A percentile compares a stretch with the other conserved stretches of the same genome.
phyloP scores from a whole-genome alignment of 2,329 filamentous ascomycete genomes.

The Pseudopithomyces chartarum region DNA sequence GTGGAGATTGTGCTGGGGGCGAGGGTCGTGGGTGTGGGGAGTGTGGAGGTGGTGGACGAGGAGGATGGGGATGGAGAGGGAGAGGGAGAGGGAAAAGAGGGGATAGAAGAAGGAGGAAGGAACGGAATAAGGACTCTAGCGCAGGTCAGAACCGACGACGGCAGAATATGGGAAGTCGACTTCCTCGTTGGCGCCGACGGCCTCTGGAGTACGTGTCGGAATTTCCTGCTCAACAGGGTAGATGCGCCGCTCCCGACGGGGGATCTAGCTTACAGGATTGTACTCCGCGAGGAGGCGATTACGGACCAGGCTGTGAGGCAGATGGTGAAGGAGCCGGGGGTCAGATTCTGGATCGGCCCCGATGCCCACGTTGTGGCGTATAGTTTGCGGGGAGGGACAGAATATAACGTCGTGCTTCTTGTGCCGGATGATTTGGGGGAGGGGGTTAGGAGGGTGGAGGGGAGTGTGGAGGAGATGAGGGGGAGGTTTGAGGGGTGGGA shows the following conservation, averaged over 20 bases:
- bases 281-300: constrained; percentile 59
- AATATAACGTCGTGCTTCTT: constrained; percentile 70
- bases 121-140: constrained; percentile 27
- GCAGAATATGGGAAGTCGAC: constrained; percentile 54
- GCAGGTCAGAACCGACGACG: constrained; percentile 48
- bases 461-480: constrained; percentile 65
- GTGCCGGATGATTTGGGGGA: constrained; percentile 66
- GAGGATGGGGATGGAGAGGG: neutral
- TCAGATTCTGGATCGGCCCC: constrained; percentile 69
- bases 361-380: constrained; percentile 67
- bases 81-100: neutral
- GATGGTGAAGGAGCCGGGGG: constrained; percentile 58
- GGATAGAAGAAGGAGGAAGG: neutral
- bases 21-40: constrained; percentile 55
- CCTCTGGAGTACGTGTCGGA: constrained; percentile 64
- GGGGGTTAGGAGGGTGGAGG: constrained; percentile 57
- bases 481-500: constrained; percentile 68
- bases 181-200: constrained; percentile 69
- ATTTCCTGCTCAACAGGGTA: constrained; percentile 52
- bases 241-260: constrained; percentile 63
- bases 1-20: constrained; percentile 57
- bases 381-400: constrained; percentile 61
- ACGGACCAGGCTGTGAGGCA: constrained; percentile 55
- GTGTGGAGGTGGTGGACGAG: constrained; percentile 36
- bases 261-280: constrained; percentile 68